phyloP scores from a whole-genome alignment of 2,329 filamentous ascomycete genomes.

The Pseudocercospora cruenta region DNA sequence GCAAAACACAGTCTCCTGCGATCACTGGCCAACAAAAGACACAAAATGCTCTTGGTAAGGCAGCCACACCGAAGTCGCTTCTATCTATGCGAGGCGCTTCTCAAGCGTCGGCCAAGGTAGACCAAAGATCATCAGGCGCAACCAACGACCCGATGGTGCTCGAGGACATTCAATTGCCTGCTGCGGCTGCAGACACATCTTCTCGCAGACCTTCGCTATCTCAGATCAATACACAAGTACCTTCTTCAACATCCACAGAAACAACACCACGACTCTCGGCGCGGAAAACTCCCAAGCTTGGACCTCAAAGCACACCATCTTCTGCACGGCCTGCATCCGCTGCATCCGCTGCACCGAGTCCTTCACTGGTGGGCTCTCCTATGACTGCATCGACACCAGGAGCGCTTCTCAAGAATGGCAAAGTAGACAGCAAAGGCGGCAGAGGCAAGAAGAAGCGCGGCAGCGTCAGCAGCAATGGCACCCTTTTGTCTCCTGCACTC shows the following conservation, averaged over 20 bases:
- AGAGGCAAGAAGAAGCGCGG: slow-evolving; percentile 64
- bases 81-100: slow-evolving; percentile 33
- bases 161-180: slow-evolving; percentile 72
- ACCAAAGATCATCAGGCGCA: neutral
- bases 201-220: slow-evolving; percentile 37
- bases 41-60: slow-evolving; percentile 20
- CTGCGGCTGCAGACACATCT: slow-evolving; percentile 59
- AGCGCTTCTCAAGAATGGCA: slow-evolving; percentile 34
- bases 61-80: slow-evolving; percentile 40
- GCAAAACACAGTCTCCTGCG: slow-evolving; percentile 69
- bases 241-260: slow-evolving; percentile 47
- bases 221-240: slow-evolving; percentile 56
- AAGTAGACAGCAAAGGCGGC: slow-evolving; percentile 49
- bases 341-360: slow-evolving; percentile 55
- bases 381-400: slow-evolving; percentile 50
- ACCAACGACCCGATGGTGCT: slow-evolving; percentile 39
- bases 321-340: slow-evolving; percentile 44
- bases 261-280: slow-evolving; percentile 66
- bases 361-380: slow-evolving; percentile 51
- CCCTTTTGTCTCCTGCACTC: neutral
- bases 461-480: slow-evolving; percentile 71
- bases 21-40: slow-evolving; percentile 59
- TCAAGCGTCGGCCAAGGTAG: neutral
- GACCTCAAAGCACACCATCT: slow-evolving; percentile 57
- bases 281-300: slow-evolving; percentile 67